Evolutionary conservation across 2,329 filamentous ascomycete genomes (phyloP).

Genomic region (Epichloe scottii): DNA sequence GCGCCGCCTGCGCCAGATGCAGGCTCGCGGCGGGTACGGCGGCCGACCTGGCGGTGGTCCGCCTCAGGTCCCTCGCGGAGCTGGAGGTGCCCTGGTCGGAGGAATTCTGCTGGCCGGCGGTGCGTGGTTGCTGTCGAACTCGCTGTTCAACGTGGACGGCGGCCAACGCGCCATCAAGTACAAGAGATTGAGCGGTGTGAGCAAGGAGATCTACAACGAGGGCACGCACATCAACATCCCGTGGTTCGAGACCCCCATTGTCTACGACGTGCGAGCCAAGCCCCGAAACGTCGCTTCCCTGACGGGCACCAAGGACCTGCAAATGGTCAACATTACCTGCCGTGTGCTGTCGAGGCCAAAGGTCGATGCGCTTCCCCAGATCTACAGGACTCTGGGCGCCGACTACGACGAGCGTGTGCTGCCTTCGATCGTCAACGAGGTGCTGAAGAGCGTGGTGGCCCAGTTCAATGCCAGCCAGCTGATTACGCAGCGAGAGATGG

Average conservation of each 20-base stretch:
- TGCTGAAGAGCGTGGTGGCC: conserved; percentile 94
- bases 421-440: conserved; percentile 96
- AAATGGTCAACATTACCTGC: conserved; percentile 99
- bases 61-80: conserved; percentile 28
- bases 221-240: conserved; percentile 90
- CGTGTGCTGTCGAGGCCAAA: conserved; percentile 91
- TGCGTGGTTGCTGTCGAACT: conserved; percentile 41
- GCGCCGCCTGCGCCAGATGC: conserved; percentile 37
- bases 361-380: conserved; percentile 81
- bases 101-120: conserved; percentile 35
- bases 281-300: conserved; percentile 93
- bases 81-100: conserved; percentile 27
- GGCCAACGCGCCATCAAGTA: conserved; percentile 99
- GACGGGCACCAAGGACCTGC: conserved; percentile 96
- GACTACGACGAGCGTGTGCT: conserved; percentile 97
- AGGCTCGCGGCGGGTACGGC: conserved; percentile 28
- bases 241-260: conserved; percentile 94
- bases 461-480: conserved; percentile 98
- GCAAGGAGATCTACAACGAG: conserved; percentile 93
- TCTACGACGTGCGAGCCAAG: conserved; percentile 96
- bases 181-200: conserved; percentile 79
- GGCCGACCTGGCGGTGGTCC: conserved; percentile 26
- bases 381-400: conserved; percentile 87
- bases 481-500: conserved; percentile 97
- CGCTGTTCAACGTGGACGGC: conserved; percentile 80